Percentiles rank a stretch among this genome's conserved stretches.
Conservation (phyloP, 495 filamentous ascomycete genomes). For the Pseudotulostoma volvatum region DNA sequence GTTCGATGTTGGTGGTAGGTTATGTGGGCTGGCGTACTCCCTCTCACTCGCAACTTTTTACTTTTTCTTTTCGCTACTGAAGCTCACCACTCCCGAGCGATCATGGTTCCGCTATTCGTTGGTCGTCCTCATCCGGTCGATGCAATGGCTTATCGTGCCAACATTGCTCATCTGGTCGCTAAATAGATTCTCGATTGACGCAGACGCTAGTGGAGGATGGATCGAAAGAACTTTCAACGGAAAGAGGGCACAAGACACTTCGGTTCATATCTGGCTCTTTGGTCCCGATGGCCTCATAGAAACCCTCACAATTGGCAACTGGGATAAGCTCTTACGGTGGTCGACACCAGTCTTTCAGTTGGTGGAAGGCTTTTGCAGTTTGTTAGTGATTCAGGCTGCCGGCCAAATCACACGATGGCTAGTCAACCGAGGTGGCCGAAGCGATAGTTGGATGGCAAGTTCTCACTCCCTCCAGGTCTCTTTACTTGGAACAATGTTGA, state of each 20-base stretch:
- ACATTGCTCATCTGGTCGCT: conserved; percentile 84
- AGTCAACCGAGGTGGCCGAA: conserved; percentile 70
- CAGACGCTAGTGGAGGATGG: conserved; percentile 53
- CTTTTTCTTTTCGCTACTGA: conserved; percentile 66
- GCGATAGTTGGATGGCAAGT: conserved; percentile 94
- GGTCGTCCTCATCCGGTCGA: conserved; percentile 44
- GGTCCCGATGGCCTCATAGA: conserved; percentile 65
- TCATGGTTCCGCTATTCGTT: conserved; percentile 58
- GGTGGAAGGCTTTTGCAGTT: conserved; percentile 85
- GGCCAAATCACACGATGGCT: conserved; percentile 94
- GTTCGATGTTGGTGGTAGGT: conserved; percentile 92
- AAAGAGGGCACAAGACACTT: conserved; percentile 44
- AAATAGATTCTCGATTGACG: conserved; percentile 81
- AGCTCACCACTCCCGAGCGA: conserved; percentile 61
- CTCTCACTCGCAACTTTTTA: conserved; percentile 77
- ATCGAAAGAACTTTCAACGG: conserved; percentile 63
- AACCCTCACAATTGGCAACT: conserved; percentile 60
- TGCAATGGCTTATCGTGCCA: conserved; percentile 73
- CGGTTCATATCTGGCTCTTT: conserved; percentile 67
- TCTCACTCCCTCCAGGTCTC: neutral
- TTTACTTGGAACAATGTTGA: conserved; percentile 3
- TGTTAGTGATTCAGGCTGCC: conserved; percentile 86
- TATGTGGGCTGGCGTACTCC: conserved; percentile 84
- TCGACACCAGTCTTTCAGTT: conserved; percentile 93
- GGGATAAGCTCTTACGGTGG: conserved; percentile 80